Evolutionary conservation across 148 eudicot species (phyloP).

Genomic region (Nyssa sinensis): DNA sequence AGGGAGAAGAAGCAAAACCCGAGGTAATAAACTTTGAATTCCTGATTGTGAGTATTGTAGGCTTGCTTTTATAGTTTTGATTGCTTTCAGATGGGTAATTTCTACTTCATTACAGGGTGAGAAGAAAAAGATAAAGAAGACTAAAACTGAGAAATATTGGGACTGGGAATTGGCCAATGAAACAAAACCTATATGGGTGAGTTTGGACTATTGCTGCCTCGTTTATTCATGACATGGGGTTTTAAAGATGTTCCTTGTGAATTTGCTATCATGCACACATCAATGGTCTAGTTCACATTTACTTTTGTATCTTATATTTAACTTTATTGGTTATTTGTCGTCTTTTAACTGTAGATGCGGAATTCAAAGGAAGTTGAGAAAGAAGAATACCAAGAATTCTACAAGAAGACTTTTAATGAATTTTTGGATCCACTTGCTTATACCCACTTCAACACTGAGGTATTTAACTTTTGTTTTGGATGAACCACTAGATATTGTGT

Average conservation of each 20-base stretch:
- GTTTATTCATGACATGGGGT: background rate
- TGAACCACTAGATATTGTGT: background rate
- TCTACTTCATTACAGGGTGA: slow-evolving; percentile 52
- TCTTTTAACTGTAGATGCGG: slow-evolving; percentile 62
- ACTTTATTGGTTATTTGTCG: background rate
- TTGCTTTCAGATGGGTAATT: slow-evolving; percentile 1
- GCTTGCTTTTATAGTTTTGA: background rate
- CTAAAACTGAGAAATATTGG: slow-evolving; percentile 94
- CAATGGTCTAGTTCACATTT: background rate
- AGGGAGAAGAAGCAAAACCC: slow-evolving; percentile 78
- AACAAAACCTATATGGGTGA: slow-evolving; percentile 98
- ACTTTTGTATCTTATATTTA: background rate
- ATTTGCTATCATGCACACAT: background rate
- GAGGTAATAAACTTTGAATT: slow-evolving; percentile 48
- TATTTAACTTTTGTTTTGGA: slow-evolving; percentile 18
- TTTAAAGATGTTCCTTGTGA: background rate
- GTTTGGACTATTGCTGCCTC: slow-evolving; percentile 11
- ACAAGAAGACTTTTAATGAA: slow-evolving; percentile 93
- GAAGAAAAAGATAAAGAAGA: slow-evolving; percentile 67
- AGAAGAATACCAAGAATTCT: slow-evolving; percentile 85
- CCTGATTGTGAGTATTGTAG: background rate
- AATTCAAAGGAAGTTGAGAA: slow-evolving; percentile 82
- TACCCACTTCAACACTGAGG: slow-evolving; percentile 97
- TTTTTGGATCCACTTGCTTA: slow-evolving; percentile 86
- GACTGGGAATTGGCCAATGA: slow-evolving; percentile 97